These are phyloP conservation scores for Quaeritorhiza haematococci DNA, from an alignment of 371 early-diverging fungal genomes.

Conservation along the genomic window DNA sequence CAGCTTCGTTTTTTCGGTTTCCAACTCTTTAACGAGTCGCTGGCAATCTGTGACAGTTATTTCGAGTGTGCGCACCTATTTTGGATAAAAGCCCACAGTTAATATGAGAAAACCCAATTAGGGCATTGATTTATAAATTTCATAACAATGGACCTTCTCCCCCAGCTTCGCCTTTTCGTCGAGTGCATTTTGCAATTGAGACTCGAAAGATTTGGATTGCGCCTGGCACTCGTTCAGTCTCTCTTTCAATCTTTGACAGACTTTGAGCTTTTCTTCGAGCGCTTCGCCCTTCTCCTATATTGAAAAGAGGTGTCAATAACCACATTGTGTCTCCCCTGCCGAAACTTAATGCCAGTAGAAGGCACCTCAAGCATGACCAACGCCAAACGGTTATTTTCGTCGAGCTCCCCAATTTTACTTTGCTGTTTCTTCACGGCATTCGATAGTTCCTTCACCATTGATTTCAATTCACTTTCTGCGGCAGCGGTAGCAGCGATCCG, in stretches of 20 bases:
- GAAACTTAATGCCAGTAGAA: too few relatives aligned
- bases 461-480: conserved; percentile 25
- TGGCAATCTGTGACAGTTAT: too few relatives aligned
- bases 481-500: too few relatives aligned
- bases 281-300: too few relatives aligned
- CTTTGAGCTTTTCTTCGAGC: neutral
- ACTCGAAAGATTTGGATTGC: neutral
- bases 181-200: neutral
- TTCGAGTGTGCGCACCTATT: neutral
- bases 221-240: neutral
- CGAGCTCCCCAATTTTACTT: conserved; percentile 19
- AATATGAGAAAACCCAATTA: neutral
- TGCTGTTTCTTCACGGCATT: conserved; percentile 29
- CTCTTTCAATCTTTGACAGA: neutral
- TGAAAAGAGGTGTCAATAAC: too few relatives aligned
- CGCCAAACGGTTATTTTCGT: conserved; percentile 16
- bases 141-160: too few relatives aligned
- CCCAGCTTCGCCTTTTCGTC: conserved; percentile 1
- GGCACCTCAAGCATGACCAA: conserved; percentile 27
- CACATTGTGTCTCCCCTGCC: too few relatives aligned
- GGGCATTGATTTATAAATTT: too few relatives aligned
- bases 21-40: conserved; percentile 3
- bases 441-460: conserved; percentile 24
- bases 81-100: neutral
- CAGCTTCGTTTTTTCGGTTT: neutral